Conservation (phyloP, 805 yeast species). For the Schwanniomyces polymorphus region DNA sequence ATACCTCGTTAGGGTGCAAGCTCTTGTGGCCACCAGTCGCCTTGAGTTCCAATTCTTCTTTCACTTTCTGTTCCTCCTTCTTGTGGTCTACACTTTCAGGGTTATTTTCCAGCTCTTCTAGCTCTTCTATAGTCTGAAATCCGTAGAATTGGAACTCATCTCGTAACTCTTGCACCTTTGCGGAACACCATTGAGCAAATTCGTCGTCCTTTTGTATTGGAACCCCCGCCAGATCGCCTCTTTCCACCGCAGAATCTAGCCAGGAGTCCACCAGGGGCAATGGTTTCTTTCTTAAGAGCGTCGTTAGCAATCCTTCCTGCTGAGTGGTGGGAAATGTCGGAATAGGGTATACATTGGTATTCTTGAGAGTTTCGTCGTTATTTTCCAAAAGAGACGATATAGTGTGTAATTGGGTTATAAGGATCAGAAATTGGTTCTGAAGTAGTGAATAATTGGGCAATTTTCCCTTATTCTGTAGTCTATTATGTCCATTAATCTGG, state of each 20-base stretch:
- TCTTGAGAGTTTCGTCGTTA: constrained; percentile 56
- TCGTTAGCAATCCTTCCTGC: constrained; percentile 79
- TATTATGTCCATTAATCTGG: constrained; percentile 33
- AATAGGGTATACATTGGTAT: constrained; percentile 80
- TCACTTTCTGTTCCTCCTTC: constrained; percentile 23
- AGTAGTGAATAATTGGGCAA: constrained; percentile 58
- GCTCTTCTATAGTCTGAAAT: constrained; percentile 53
- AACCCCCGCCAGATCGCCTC: constrained; percentile 24
- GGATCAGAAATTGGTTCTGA: constrained; percentile 81
- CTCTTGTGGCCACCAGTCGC: constrained; percentile 26
- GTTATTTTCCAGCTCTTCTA: constrained; percentile 27
- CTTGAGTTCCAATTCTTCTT: constrained; percentile 17
- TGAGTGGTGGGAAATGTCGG: constrained; percentile 83
- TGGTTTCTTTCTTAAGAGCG: constrained; percentile 82
- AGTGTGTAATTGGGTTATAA: constrained; percentile 78
- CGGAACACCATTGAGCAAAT: constrained; percentile 67
- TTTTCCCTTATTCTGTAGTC: constrained; percentile 36
- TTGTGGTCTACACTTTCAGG: constrained; percentile 16
- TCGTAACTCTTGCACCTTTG: constrained; percentile 50
- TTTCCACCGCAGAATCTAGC: constrained; percentile 49
- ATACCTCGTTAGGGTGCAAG: constrained; percentile 33
- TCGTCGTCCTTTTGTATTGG: constrained; percentile 51
- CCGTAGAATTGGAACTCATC: constrained; percentile 65
- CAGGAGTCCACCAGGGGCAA: constrained; percentile 90
- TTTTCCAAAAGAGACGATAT: constrained; percentile 68